Conservation (phyloP, 2,329 filamentous ascomycete species). For the Trichoderma simmonsii region DNA sequence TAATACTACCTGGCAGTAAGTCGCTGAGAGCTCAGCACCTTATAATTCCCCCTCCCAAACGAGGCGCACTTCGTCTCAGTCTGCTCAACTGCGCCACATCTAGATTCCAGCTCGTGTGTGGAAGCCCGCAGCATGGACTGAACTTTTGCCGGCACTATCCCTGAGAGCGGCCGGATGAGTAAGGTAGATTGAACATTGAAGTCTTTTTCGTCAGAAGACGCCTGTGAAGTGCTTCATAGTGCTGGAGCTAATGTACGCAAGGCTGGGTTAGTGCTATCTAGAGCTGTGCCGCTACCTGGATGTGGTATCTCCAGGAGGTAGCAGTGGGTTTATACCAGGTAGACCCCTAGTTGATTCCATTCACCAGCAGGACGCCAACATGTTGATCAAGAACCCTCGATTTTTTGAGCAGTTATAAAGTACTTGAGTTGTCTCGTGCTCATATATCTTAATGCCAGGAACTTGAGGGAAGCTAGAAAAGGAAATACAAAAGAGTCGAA, state of each 20-base stretch:
- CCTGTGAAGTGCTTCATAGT: neutral
- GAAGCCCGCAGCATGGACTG: neutral
- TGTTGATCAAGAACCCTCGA: neutral
- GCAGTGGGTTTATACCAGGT: neutral
- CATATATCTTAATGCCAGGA: neutral
- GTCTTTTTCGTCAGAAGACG: neutral
- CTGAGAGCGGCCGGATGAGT: neutral
- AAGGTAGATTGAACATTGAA: neutral
- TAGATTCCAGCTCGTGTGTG: slow-evolving; percentile 6
- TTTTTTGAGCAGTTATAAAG: neutral
- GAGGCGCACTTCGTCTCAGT: slow-evolving; percentile 13
- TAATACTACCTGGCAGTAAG: neutral
- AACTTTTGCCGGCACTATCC: neutral
- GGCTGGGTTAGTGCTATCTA: neutral
- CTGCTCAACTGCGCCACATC: slow-evolving; percentile 13
- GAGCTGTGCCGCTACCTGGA: neutral
- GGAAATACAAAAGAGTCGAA: neutral
- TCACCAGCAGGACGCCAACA: neutral
- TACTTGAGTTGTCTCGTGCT: neutral
- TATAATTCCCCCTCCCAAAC: slow-evolving; percentile 1
- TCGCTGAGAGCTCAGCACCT: neutral
- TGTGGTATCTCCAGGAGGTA: neutral
- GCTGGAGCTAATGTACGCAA: neutral
- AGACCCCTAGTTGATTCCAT: neutral
- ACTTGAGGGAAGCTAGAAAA: neutral